These are phyloP conservation scores for Croton laevigatus DNA, from an alignment of 441 rosid genomes.

Conservation along the genomic window DNA sequence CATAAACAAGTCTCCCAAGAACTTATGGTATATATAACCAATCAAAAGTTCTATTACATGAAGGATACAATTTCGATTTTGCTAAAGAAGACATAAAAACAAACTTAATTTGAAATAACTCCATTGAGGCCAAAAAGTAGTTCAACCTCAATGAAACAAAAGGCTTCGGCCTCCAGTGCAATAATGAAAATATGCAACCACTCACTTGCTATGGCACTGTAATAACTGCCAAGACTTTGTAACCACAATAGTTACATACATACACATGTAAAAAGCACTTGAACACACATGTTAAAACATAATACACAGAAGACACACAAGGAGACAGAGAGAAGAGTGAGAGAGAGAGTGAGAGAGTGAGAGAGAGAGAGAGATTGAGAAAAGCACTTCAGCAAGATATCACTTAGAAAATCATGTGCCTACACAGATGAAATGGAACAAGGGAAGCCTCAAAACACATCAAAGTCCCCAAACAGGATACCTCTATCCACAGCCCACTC, in stretches of 20 bases:
- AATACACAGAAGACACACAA: not conserved
- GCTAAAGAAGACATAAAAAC: not conserved
- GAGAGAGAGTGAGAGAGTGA: not conserved
- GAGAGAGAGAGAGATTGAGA: not conserved
- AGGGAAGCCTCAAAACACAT: not conserved
- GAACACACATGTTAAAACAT: no score
- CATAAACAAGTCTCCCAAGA: not conserved
- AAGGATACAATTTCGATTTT: slow-evolving; percentile 3
- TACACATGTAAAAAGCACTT: not conserved
- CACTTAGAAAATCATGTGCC: not conserved
- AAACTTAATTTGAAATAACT: not conserved
- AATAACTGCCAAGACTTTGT: not conserved
- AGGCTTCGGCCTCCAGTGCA: not conserved
- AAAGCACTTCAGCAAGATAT: not conserved
- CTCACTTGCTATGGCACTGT: not conserved
- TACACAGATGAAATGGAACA: not conserved
- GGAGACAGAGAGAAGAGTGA: not conserved
- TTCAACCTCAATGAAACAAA: not conserved
- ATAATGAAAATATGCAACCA: slow-evolving; percentile 3
- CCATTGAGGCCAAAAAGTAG: not conserved
- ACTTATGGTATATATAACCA: slow-evolving; percentile 1
- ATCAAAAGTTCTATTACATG: not conserved
- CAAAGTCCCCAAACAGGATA: not conserved
- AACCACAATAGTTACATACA: not conserved
- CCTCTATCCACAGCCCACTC: no score